Conservation (phyloP, 768 basidiomycete species). For the Tephrocybe sp. region DNA sequence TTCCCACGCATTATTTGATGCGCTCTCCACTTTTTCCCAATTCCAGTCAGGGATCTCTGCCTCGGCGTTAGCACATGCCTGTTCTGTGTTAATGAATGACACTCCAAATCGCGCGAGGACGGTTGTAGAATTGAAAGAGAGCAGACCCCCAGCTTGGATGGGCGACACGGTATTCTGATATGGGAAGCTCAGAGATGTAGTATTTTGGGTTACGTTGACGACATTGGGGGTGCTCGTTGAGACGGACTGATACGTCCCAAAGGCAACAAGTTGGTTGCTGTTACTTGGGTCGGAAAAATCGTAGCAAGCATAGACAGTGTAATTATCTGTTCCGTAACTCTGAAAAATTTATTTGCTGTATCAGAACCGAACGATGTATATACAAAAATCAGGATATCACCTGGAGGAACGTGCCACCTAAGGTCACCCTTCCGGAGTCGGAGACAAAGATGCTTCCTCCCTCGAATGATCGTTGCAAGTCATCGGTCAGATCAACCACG, state of each 20-base stretch:
- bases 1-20: slow-evolving; percentile 40
- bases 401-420: slow-evolving; percentile 44
- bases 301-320: slow-evolving; percentile 47
- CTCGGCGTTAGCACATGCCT: slow-evolving; percentile 59
- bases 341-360: slow-evolving; percentile 12
- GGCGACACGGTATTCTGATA: slow-evolving; percentile 34
- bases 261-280: slow-evolving; percentile 20
- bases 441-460: slow-evolving; percentile 37
- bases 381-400: slow-evolving; percentile 18
- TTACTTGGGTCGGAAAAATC: slow-evolving; percentile 33
- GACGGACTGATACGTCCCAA: slow-evolving; percentile 40
- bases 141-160: slow-evolving; percentile 43
- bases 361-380: neutral
- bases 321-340: slow-evolving; percentile 48
- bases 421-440: slow-evolving; percentile 31
- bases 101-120: slow-evolving; percentile 56
- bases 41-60: slow-evolving; percentile 49
- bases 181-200: slow-evolving; percentile 33
- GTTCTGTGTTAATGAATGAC: slow-evolving; percentile 48
- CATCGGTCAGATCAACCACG: slow-evolving; percentile 44
- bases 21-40: slow-evolving; percentile 36
- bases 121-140: slow-evolving; percentile 33
- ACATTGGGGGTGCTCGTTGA: slow-evolving; percentile 28
- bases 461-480: slow-evolving; percentile 44
- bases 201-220: slow-evolving; percentile 30